Evolutionary conservation across 148 eudicot species (phyloP), one percentile per base, ranked within the genome.

Genomic region (Linanthus parryae): DNA sequence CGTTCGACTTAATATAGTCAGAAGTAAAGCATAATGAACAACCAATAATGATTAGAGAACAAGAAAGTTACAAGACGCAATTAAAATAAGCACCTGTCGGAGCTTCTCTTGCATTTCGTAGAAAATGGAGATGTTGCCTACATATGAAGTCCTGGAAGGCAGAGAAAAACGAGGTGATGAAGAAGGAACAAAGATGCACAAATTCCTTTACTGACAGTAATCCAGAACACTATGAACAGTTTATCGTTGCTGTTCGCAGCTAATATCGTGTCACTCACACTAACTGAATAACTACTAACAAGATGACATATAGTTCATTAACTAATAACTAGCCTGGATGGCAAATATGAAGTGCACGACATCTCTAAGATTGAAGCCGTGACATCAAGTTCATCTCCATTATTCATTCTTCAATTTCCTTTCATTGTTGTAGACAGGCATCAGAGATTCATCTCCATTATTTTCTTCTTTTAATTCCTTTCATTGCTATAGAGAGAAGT

Each of bases 81-180:
- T 41, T 27, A 48, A 55, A 30, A 0, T 17, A 47, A 28, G 62
- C 68, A 92, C 99, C 99, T 87, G 83, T 54, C 65, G 83, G 37
- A 84, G 94, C 69, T 75, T 82, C 66, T 87, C 67, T 65, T 79
- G 85, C 59, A 92, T 92, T 64, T 87, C 96, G 36, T 8, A 13
- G 72, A 92, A 87, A 56, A 87, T 49, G 12, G 90, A 62, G 48
- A 73, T 39, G 53, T 92, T 92, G 42, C 96, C 99, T 59, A 92
- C 83, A 66, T 71, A 87, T 15, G 99, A 92, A 65, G 63, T 73
- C 67, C 99, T 92, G 82, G 57, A 66, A 41, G 48, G 54, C 49
- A 61, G 11, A 37, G 29, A 30, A 6, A 5, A 14, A 26, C 40
- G 3, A n/a, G 26, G 46, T 15, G 18, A 34, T 50, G 50, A 25